These are phyloP conservation scores for Hymenoscyphus albidus DNA, from an alignment of 2,329 filamentous ascomycete species.

Conservation along the genomic window DNA sequence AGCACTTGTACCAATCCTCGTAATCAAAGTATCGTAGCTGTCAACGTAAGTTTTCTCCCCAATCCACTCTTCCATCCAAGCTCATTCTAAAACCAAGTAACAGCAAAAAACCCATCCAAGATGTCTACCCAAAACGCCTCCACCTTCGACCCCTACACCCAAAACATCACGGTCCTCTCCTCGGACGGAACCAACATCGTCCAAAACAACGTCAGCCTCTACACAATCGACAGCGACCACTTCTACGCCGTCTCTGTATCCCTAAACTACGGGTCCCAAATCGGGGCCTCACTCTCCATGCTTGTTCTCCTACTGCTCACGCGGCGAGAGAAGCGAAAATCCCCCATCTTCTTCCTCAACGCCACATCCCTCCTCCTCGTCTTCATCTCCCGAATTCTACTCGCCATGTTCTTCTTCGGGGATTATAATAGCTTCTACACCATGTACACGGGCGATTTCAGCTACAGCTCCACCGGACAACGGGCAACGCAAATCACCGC, in stretches of 20 bases:
- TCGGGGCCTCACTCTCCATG: conserved; percentile 56
- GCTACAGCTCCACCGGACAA: conserved; percentile 39
- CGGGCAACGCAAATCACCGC: conserved; percentile 46
- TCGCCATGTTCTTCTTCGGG: conserved; percentile 48
- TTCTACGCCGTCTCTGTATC: conserved; percentile 45
- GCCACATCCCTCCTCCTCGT: conserved; percentile 51
- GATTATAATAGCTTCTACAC: conserved; percentile 49
- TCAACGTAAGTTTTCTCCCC: too few species aligned
- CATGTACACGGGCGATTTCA: conserved; percentile 45
- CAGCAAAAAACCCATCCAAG: conserved; percentile 20
- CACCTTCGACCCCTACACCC: conserved; percentile 47
- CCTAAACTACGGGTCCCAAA: conserved; percentile 57
- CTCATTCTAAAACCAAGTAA: neutral
- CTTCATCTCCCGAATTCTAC: conserved; percentile 46
- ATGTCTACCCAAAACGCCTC: conserved; percentile 44
- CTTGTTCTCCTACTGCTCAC: conserved; percentile 57
- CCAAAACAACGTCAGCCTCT: conserved; percentile 40
- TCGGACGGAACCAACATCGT: conserved; percentile 39
- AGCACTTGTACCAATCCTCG: too few species aligned
- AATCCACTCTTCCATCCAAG: neutral
- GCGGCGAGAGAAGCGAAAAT: conserved; percentile 52
- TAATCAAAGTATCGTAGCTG: too few species aligned
- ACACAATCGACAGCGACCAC: conserved; percentile 42
- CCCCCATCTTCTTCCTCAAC: conserved; percentile 59
- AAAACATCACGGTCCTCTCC: conserved; percentile 46